Evolutionary conservation across 1,284 basidiomycete genomes (phyloP).

Genomic region (Stereum hirsutum): DNA sequence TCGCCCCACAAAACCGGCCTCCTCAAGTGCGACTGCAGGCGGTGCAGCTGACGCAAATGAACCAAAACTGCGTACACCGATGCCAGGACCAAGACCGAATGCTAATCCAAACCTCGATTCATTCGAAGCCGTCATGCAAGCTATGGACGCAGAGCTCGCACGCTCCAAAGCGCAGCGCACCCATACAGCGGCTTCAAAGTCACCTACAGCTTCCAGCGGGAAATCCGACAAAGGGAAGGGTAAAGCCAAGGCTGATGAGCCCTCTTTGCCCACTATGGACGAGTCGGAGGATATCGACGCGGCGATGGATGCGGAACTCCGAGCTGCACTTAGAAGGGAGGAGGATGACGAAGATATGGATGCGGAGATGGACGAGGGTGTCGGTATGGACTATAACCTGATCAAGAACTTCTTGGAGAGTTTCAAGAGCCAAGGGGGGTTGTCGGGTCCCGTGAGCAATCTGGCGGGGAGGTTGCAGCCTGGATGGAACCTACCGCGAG

Average conservation of each 20-base stretch:
- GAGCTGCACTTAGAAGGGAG: constrained; percentile 54
- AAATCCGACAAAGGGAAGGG: constrained; percentile 16
- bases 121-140: constrained; percentile 91
- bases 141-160: constrained; percentile 81
- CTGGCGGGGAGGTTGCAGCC: constrained; percentile 76
- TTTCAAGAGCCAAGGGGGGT: constrained; percentile 81
- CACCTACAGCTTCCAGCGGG: constrained; percentile 7
- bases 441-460: constrained; percentile 84
- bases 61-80: constrained; percentile 11
- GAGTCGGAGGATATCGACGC: constrained; percentile 55
- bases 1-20: constrained; percentile 7
- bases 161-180: constrained; percentile 26
- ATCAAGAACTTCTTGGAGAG: constrained; percentile 96
- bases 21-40: constrained; percentile 1
- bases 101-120: constrained; percentile 72
- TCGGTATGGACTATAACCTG: constrained; percentile 70
- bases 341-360: constrained; percentile 43
- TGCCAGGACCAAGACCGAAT: constrained; percentile 28
- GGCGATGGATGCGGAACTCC: constrained; percentile 83
- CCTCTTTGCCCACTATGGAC: constrained; percentile 12
- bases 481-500: constrained; percentile 64
- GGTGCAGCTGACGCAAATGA: constrained; percentile 1
- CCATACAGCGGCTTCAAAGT: constrained; percentile 7
- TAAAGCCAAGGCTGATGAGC: constrained; percentile 25
- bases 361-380: constrained; percentile 38